These are phyloP conservation scores for Solanum chmielewskii DNA, from an alignment of 257 asterid genomes.

Conservation along the genomic window DNA sequence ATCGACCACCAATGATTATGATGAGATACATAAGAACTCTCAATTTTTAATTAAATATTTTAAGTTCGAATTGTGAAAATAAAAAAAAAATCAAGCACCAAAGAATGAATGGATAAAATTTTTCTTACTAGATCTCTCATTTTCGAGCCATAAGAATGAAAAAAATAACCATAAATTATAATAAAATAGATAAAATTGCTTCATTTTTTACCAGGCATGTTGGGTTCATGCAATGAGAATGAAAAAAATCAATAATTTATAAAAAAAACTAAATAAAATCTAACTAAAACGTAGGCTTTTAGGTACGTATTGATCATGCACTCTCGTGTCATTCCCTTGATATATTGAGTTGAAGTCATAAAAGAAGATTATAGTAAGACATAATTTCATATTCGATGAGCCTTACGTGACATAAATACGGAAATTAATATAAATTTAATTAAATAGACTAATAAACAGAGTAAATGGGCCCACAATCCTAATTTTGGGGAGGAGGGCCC, in stretches of 20 bases:
- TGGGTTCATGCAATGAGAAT: neutral
- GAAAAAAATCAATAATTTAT: neutral
- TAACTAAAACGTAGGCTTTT: neutral
- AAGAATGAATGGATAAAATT: neutral
- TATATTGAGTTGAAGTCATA: neutral
- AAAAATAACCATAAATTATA: neutral
- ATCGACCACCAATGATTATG: neutral
- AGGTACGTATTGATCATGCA: neutral
- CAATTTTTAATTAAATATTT: neutral
- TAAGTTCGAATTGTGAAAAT: fast-evolving
- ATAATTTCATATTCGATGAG: neutral
- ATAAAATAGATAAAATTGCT: neutral
- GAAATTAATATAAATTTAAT: neutral
- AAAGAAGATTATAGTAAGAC: neutral
- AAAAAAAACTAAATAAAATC: neutral
- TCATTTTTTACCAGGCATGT: fast-evolving
- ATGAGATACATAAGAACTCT: neutral
- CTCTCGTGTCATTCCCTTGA: neutral
- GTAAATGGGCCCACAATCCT: neutral
- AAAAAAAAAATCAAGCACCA: neutral
- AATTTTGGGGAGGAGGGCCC: neutral
- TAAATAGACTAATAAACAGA: neutral
- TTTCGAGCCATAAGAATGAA: neutral
- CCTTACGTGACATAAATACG: too few species aligned
- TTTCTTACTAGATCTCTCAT: neutral